A percentile compares a stretch with the other conserved stretches of the same genome.
phyloP scores from a whole-genome alignment of 495 filamentous ascomycete species.

The Daldinia bambusicola region DNA sequence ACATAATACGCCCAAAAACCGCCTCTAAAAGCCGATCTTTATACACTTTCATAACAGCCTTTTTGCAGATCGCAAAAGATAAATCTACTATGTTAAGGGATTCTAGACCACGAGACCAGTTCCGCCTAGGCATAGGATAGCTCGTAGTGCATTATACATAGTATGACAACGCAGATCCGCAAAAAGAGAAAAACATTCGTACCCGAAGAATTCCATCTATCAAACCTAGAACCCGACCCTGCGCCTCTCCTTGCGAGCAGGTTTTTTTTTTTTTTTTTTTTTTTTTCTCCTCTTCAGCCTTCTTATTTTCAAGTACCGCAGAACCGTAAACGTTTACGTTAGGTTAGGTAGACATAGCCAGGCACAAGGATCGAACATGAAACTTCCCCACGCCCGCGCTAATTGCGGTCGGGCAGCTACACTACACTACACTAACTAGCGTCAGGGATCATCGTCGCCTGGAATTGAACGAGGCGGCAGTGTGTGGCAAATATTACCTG shows the following conservation, averaged over 20 bases:
- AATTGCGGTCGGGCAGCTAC: conserved; percentile 1
- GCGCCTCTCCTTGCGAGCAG: background rate
- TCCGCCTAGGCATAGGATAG: background rate
- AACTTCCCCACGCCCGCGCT: background rate
- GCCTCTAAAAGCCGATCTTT: background rate
- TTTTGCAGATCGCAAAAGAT: background rate
- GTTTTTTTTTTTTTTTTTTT: no score
- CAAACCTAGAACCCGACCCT: background rate
- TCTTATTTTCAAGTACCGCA: background rate
- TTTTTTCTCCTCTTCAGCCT: no score
- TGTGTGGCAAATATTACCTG: background rate
- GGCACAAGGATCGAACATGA: background rate
- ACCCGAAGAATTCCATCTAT: background rate
- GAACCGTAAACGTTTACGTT: background rate
- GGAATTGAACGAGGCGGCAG: background rate
- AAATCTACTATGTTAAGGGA: background rate
- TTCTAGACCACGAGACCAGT: background rate
- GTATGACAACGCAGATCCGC: background rate
- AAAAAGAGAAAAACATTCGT: background rate
- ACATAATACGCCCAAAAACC: background rate
- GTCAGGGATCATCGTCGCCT: background rate
- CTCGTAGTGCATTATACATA: background rate
- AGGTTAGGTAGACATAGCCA: no score
- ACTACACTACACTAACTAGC: conserved; percentile 1
- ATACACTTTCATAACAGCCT: background rate